These are phyloP conservation scores for Cytospora leucostoma DNA, from an alignment of 2,329 filamentous ascomycete genomes.

Conservation along the genomic window DNA sequence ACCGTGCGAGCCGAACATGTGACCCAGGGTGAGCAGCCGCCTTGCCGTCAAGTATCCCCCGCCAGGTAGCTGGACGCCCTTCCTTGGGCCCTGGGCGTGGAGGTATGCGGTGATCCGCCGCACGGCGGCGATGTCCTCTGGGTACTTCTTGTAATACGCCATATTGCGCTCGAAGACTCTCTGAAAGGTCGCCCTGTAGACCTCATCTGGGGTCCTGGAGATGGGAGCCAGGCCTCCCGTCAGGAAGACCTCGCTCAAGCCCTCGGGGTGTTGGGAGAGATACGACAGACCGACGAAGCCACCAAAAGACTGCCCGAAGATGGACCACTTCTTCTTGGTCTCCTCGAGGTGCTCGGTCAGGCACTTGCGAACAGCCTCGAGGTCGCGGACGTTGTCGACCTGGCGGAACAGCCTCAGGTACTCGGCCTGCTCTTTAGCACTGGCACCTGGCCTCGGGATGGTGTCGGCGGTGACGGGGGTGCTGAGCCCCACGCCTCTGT, in stretches of 20 bases:
- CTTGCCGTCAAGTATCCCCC: conserved; percentile 73
- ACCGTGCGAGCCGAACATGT: conserved; percentile 77
- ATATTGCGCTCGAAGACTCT: conserved; percentile 72
- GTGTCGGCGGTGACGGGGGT: conserved; percentile 75
- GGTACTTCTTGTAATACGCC: conserved; percentile 82
- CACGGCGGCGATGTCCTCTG: conserved; percentile 72
- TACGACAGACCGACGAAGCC: conserved; percentile 86
- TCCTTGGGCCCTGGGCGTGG: conserved; percentile 48
- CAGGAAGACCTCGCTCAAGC: conserved; percentile 79
- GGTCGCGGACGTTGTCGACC: conserved; percentile 86
- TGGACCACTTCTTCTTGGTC: conserved; percentile 72
- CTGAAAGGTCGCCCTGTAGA: conserved; percentile 72
- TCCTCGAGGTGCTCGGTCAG: conserved; percentile 69
- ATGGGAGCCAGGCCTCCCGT: conserved; percentile 83
- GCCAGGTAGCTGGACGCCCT: conserved; percentile 63
- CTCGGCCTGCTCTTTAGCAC: conserved; percentile 66
- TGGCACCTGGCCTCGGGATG: conserved; percentile 63
- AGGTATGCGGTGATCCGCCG: conserved; percentile 68
- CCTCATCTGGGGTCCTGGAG: conserved; percentile 68
- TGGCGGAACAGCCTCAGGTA: conserved; percentile 86
- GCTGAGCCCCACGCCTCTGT: conserved; percentile 85
- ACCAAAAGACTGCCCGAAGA: conserved; percentile 90
- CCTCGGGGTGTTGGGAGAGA: conserved; percentile 76
- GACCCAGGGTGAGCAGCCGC: conserved; percentile 75
- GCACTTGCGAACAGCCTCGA: conserved; percentile 78